Percentiles rank a stretch among this genome's conserved stretches.
Conservation (phyloP, 2,329 filamentous ascomycete species). For the Pseudogymnoascus sp. region DNA sequence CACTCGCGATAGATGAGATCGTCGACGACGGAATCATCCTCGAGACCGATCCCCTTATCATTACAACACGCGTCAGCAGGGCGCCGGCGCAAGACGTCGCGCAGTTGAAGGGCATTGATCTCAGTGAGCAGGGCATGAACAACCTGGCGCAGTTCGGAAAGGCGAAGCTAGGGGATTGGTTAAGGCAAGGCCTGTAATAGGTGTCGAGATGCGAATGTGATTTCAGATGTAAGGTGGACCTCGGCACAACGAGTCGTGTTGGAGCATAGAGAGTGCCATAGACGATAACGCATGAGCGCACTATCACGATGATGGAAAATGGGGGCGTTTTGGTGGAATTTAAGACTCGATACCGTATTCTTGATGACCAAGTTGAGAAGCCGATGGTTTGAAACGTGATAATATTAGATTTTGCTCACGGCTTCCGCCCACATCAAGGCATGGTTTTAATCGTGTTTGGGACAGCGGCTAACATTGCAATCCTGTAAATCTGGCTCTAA, state of each 20-base stretch:
- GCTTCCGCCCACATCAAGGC: not conserved
- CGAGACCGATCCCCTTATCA: slow-evolving; percentile 91
- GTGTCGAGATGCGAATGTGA: slow-evolving; percentile 22
- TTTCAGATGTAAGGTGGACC: not conserved
- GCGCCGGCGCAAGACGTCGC: slow-evolving; percentile 82
- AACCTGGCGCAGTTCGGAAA: slow-evolving; percentile 92
- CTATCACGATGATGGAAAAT: not conserved
- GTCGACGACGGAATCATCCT: slow-evolving; percentile 93
- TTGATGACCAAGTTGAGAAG: not conserved
- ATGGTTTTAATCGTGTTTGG: not conserved
- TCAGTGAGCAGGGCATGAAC: slow-evolving; percentile 90
- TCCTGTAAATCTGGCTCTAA: not conserved
- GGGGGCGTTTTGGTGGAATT: slow-evolving; percentile 9
- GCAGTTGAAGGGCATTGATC: slow-evolving; percentile 85
- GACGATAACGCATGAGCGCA: slow-evolving; percentile 2
- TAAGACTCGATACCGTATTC: slow-evolving; percentile 3
- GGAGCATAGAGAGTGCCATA: slow-evolving; percentile 4
- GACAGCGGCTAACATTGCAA: not conserved
- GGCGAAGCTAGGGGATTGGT: slow-evolving; percentile 80
- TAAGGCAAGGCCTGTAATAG: slow-evolving; percentile 69
- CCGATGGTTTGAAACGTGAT: not conserved
- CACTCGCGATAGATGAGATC: slow-evolving; percentile 90
- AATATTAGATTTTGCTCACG: not conserved
- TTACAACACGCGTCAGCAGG: slow-evolving; percentile 84
- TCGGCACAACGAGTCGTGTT: not conserved